Base-by-base conservation (phyloP, 2,329 filamentous ascomycete species). In the Chrysoporthe austroafricana region DNA sequence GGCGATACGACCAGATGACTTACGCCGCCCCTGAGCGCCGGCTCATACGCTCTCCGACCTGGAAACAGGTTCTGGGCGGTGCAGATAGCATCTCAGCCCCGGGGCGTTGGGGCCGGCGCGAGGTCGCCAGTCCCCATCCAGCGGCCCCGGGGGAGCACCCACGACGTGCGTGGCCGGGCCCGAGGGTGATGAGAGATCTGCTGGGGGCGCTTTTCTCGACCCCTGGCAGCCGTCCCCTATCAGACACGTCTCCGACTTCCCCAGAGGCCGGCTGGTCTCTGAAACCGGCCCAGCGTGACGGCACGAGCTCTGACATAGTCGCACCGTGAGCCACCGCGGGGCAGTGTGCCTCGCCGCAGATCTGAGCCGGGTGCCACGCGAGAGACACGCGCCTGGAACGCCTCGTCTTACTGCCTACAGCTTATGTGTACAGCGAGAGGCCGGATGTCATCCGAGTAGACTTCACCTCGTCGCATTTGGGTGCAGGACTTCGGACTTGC, bases 271-370 rank as follows among this genome's bases (percentile, higher is more conserved):
- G 26, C 7, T 26, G 21, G 14, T 11, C 16, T 61, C n/a, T 61
- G 59, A 61, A 61, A 61, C 58, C 44, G 42, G 59, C 43, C 59
- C 59, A 48, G 54, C 18, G 6, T n/a, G 34, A 57, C 34, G 54
- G 34, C 34, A 18, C 54, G 32, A 11, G 6, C 34, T 54, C 21
- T 54, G 5, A 39, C 36, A 13, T 2, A 21, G n/a, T 43, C 44
- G 16, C 14, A 61, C 6, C 50, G 48, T 48, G 26, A 61, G 59
- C 59, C 59, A 48, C 59, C 42, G 59, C 43, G 26, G 42, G 42
- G 59, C 42, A 48, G 59, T 48, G 59, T 61, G 59, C 26, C 59
- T 61, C 26, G 59, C 59, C 59, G 59, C 59, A 61, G 39, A 42
- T 9, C 7, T 36, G 7, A 61, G 59, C 59, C 42, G 9, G 43